These are phyloP conservation scores for Lepiota venenata DNA, from an alignment of 768 basidiomycete genomes.

Conservation along the genomic window DNA sequence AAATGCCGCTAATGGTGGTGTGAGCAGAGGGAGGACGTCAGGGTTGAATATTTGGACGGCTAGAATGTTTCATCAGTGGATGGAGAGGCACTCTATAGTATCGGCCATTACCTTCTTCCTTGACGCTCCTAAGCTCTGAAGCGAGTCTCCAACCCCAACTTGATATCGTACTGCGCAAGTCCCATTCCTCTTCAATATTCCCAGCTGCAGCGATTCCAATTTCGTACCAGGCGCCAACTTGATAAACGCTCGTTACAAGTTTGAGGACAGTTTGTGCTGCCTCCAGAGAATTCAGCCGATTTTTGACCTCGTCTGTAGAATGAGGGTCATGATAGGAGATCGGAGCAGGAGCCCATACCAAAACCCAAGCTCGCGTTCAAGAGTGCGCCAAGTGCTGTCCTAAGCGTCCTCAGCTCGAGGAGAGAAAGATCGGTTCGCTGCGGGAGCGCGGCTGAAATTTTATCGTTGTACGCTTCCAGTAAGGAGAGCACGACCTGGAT, in stretches of 20 bases:
- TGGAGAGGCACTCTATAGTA: neutral
- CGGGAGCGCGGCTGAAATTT: constrained; percentile 29
- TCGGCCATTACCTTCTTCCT: constrained; percentile 57
- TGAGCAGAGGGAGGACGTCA: constrained; percentile 61
- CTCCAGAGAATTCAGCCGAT: constrained; percentile 63
- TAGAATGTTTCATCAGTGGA: constrained; percentile 17
- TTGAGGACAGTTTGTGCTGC: constrained; percentile 66
- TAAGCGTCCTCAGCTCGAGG: constrained; percentile 67
- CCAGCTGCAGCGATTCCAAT: constrained; percentile 18
- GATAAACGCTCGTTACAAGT: constrained; percentile 66
- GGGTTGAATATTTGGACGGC: constrained; percentile 57
- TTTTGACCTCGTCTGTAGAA: constrained; percentile 64
- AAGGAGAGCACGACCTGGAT: constrained; percentile 65
- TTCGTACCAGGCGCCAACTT: constrained; percentile 63
- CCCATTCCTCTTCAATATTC: constrained; percentile 57
- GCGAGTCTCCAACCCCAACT: constrained; percentile 79
- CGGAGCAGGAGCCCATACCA: constrained; percentile 40
- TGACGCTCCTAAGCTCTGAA: constrained; percentile 68
- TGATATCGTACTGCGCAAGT: constrained; percentile 57
- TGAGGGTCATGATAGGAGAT: neutral
- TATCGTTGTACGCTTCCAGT: constrained; percentile 65
- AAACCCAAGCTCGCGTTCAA: constrained; percentile 77
- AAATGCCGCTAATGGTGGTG: constrained; percentile 55
- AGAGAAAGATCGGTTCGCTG: constrained; percentile 34
- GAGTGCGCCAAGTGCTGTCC: constrained; percentile 75